Evolutionary conservation across 495 filamentous ascomycete genomes (phyloP).

Genomic region (Tuber calosporum): DNA sequence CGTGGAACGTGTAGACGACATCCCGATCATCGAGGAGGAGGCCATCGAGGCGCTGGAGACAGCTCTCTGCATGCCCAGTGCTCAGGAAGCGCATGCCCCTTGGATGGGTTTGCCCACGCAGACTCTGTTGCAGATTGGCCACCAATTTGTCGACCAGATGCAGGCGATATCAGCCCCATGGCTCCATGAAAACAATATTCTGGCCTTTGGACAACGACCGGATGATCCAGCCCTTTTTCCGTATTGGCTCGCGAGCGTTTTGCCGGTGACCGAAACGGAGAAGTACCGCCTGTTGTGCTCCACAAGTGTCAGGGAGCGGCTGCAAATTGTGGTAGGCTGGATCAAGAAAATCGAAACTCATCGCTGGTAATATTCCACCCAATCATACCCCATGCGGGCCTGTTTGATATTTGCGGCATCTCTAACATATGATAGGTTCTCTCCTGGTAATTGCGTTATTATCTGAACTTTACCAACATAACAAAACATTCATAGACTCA

Average conservation of each 20-base stretch:
- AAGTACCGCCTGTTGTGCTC: conserved; percentile 68
- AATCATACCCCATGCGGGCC: conserved; percentile 11
- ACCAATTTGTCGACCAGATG: conserved; percentile 61
- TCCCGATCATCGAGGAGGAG: conserved; percentile 75
- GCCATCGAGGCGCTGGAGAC: conserved; percentile 43
- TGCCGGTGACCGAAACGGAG: conserved; percentile 68
- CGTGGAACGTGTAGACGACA: conserved; percentile 67
- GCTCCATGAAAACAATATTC: conserved; percentile 61
- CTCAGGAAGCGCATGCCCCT: conserved; percentile 44
- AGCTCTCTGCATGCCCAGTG: conserved; percentile 18
- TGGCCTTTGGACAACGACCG: conserved; percentile 70
- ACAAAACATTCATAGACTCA: conserved; percentile 14
- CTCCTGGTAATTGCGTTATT: conserved; percentile 39
- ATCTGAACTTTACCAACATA: conserved; percentile 30
- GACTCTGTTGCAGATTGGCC: conserved; percentile 57
- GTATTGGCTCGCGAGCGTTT: conserved; percentile 82
- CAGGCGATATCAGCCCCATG: conserved; percentile 59
- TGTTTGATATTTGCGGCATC: conserved; percentile 14
- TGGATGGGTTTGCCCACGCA: conserved; percentile 56
- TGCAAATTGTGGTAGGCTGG: conserved; percentile 74
- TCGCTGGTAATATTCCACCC: conserved; percentile 56
- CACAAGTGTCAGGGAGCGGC: conserved; percentile 65
- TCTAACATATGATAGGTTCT: conserved; percentile 34
- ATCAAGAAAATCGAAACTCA: conserved; percentile 63
- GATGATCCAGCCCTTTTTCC: conserved; percentile 69